Evolutionary conservation across 164 flowering plant genomes (phyloP), one percentile per base, ranked within the genome.

Genomic region (Warburgia ugandensis): DNA sequence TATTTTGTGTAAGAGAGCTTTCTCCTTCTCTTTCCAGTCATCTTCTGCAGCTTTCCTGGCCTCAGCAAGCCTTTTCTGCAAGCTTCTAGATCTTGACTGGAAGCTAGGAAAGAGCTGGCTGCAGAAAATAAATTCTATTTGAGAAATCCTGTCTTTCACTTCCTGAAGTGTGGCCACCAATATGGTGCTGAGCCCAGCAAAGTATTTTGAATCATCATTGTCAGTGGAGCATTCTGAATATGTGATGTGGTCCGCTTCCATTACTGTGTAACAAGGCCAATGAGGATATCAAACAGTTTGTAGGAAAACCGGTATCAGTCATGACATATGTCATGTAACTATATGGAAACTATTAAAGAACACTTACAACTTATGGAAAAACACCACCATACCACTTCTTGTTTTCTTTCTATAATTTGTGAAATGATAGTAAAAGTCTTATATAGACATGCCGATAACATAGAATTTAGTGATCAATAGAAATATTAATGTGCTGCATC

Each of bases 161-260:
- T 92, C 96, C 70, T 88, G 89, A 60, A 92, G 79, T 14, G 86
- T 76, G 23, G 96, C 98, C 58, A 88, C 96, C 55, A 92, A 61
- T 32, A 86, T 54, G 4, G 89, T 78, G 52, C 95, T 84, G 44
- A 80, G 77, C 32, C 77, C 75, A 39, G 85, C 66, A 33, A 78
- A 60, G 57, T 66, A 66, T 54, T 77, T 80, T 4, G 28, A 52
- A 52, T 76, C 84, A 46, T 56, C 72, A 30, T 42, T 29, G 12
- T 73, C 77, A 44, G 41, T 19, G 6, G 57, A 58, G 55, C 9
- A 38, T 36, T 52, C 66, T 19, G 45, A 30, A 37, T 37, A 20
- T 37, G 17, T 16, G 17, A 20, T 4, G 4, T 10, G 14, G 41
- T 13, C 41, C 2, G 4, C 17, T 1, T 37, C 41, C 2, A 1